Base-by-base conservation (phyloP, 1,139 yeast genomes). In the Yamadazyma spencermartinsiae region DNA sequence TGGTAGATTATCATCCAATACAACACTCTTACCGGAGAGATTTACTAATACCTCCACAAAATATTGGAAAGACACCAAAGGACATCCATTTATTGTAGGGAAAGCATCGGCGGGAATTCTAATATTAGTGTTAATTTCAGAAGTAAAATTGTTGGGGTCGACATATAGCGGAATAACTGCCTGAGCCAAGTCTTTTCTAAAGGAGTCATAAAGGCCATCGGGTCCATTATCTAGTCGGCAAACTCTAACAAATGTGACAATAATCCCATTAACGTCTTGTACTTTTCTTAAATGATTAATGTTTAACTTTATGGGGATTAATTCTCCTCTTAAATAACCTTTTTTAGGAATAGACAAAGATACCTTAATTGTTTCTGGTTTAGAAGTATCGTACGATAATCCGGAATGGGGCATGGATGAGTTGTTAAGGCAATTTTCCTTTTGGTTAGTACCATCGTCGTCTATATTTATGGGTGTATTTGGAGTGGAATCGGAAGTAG, bases 51-150 rank as follows among this genome's bases (percentile, higher is more conserved):
- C 92, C 56, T 89, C 97, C 13, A 89, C 68, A 54, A 85, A 86
- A 56, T 89, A 89, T 52, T 86, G 94, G 59, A 89, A 89, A 2
- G 89, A 76, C 4, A 88, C 88, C 36, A 83, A 65, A 1, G 82
- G 82, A 43, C 87, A 79, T 2, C 86, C 86, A 29, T 77, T 74
- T 11, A 88, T 84, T 0, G 96, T 86, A 0, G 96, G 95, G 56
- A 89, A 87, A 1, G 87, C 81, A 51, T 89, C 96, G 0, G 86
- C 79, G 0, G 97, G 96, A 0, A 89, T 81, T 44, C 82, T 68
- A 17, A 89, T 61, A 34, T 79, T 76, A 1, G 90, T 78, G 28
- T 77, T 76, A 4, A 84, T 72, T 31, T 77, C 82, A 23, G 82
- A 73, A 24, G 71, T 63, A 33, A 80, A 68, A 0, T 85, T 74